Evolutionary conservation across 2,329 filamentous ascomycete genomes (phyloP).

Genomic region (Periconia sp.): DNA sequence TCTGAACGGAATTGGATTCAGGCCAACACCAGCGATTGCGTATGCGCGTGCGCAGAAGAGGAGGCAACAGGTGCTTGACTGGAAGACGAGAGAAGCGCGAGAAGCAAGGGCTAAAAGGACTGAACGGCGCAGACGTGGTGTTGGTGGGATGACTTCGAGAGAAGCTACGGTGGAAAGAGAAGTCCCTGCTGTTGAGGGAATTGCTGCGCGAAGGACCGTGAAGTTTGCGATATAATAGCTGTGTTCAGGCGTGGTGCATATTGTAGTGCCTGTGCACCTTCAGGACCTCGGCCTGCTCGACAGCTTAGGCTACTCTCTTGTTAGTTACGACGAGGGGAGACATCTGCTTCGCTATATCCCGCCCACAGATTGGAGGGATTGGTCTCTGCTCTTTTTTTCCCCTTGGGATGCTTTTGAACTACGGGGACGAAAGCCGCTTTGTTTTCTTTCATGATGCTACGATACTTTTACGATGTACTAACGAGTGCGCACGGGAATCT

Average conservation of each 20-base stretch:
- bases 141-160: slow-evolving; percentile 32
- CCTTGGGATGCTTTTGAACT: too few relatives aligned
- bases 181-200: slow-evolving; percentile 17
- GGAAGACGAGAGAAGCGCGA: slow-evolving; percentile 63
- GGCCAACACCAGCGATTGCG: slow-evolving; percentile 65
- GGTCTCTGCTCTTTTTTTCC: too few relatives aligned
- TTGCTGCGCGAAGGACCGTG: slow-evolving; percentile 29
- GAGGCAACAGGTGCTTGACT: slow-evolving; percentile 64
- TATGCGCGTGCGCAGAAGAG: slow-evolving; percentile 62
- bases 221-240: slow-evolving; percentile 37
- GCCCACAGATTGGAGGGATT: too few relatives aligned
- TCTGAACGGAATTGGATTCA: slow-evolving; percentile 69
- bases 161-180: slow-evolving; percentile 38
- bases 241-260: not conserved
- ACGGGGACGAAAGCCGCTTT: too few relatives aligned
- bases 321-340: too few relatives aligned
- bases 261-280: too few relatives aligned
- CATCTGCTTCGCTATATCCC: too few relatives aligned
- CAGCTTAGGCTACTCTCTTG: too few relatives aligned
- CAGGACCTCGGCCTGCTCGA: too few relatives aligned
- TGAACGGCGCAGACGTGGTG: slow-evolving; percentile 54
- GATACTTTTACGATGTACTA: slow-evolving; percentile 12
- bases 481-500: slow-evolving; percentile 66
- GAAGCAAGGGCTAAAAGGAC: slow-evolving; percentile 64
- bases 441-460: slow-evolving; percentile 9